Percentiles rank a stretch among this genome's conserved stretches.
These are phyloP conservation scores for Scutellaria barbata DNA, from an alignment of 257 asterid species.

Conservation along the genomic window DNA sequence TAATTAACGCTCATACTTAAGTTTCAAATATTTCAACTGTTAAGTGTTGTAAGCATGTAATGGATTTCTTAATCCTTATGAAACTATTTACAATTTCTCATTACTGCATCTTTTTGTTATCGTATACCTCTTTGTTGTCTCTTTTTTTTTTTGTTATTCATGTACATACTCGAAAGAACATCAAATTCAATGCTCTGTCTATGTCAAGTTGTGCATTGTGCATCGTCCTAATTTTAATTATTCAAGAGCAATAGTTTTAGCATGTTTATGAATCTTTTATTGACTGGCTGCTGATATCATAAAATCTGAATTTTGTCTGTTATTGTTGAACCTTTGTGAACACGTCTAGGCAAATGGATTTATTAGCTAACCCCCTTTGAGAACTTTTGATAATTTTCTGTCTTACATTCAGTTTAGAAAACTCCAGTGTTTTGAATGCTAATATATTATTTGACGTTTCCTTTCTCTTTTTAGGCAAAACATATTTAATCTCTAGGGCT, in stretches of 20 bases:
- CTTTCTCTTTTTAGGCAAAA: constrained; percentile 6
- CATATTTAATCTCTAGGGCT: neutral
- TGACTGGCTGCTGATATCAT: neutral
- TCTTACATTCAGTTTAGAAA: neutral
- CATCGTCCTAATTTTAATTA: neutral
- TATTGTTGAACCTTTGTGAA: neutral
- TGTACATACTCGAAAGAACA: neutral
- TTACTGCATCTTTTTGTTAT: neutral
- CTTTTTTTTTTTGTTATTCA: neutral
- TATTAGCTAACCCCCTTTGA: constrained; percentile 20
- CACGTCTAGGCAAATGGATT: neutral
- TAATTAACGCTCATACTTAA: constrained; percentile 2
- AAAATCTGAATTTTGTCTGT: neutral
- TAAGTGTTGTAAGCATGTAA: neutral
- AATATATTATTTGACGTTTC: neutral
- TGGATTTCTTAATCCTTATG: neutral
- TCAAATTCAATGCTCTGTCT: neutral
- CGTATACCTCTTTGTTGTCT: neutral
- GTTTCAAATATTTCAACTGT: neutral
- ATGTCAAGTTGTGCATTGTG: constrained; percentile 7
- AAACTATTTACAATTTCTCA: neutral
- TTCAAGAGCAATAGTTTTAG: neutral
- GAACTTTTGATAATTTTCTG: constrained; percentile 2
- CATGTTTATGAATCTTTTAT: neutral
- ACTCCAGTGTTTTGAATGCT: constrained; percentile 1